Conservation (phyloP, 306 rosid species). For the Quercus glauca region DNA sequence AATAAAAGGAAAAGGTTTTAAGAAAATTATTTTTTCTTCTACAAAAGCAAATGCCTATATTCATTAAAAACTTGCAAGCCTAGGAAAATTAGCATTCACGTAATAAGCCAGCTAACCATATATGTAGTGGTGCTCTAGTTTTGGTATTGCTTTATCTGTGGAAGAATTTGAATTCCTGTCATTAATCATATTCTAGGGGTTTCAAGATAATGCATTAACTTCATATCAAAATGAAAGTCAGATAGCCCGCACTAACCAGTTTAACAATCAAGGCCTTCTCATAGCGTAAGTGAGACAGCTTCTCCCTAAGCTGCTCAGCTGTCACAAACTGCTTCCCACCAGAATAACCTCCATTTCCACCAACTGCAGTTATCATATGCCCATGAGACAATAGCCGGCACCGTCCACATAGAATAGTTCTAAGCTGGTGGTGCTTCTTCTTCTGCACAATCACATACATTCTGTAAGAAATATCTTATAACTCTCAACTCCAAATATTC, state of each 20-base stretch:
- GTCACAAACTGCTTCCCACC: conserved; percentile 78
- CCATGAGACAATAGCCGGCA: conserved; percentile 88
- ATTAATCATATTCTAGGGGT: neutral
- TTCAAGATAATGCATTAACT: conserved; percentile 7
- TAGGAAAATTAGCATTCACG: neutral
- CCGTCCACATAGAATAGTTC: conserved; percentile 73
- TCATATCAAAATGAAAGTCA: neutral
- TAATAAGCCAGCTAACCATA: neutral
- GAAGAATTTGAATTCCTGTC: too few species aligned
- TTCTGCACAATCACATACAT: conserved; percentile 48
- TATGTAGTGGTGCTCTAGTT: too few species aligned
- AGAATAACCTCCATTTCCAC: conserved; percentile 92
- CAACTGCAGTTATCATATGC: conserved; percentile 90
- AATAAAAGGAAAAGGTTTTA: neutral
- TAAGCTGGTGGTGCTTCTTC: conserved; percentile 92
- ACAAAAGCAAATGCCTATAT: neutral
- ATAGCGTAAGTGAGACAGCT: conserved; percentile 69
- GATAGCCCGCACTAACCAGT: conserved; percentile 47
- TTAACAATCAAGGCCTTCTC: conserved; percentile 78
- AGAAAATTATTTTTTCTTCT: neutral
- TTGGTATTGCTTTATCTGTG: too few species aligned
- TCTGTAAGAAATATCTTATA: neutral
- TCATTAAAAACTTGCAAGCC: neutral
- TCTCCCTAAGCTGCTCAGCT: conserved; percentile 83
- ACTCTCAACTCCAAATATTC: neutral